Evolutionary conservation across 805 yeast genomes (phyloP).

Genomic region (Starmera pachycereana): DNA sequence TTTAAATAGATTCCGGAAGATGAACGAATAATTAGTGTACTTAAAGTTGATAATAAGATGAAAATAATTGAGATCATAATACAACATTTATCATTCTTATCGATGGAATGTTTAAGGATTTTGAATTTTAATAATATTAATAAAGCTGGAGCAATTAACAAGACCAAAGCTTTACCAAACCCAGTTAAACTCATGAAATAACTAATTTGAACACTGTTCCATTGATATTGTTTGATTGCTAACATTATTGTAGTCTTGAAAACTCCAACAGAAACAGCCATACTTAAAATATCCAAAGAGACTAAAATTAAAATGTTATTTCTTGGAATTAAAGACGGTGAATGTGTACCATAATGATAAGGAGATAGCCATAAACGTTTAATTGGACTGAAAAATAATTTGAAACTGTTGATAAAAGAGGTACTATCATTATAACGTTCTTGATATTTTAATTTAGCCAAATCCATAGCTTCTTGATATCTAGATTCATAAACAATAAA

Average conservation of each 20-base stretch:
- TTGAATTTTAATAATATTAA: constrained; percentile 1
- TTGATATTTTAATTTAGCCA: constrained; percentile 4
- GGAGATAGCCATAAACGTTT: constrained; percentile 12
- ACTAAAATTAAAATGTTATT: constrained; percentile 11
- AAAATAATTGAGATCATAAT: background rate
- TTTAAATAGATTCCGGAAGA: constrained; percentile 6
- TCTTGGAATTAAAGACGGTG: constrained; percentile 8
- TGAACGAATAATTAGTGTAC: background rate
- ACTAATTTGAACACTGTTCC: constrained; percentile 18
- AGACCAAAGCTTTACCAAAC: constrained; percentile 12
- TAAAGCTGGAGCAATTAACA: constrained; percentile 8
- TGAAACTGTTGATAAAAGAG: background rate
- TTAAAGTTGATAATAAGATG: constrained; percentile 1
- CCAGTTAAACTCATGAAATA: constrained; percentile 17
- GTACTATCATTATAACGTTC: background rate
- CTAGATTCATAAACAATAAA: constrained; percentile 8
- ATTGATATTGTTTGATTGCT: constrained; percentile 11
- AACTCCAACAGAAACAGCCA: constrained; percentile 16
- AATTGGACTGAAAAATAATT: constrained; percentile 10
- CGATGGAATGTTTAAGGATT: background rate
- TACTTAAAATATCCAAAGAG: constrained; percentile 11
- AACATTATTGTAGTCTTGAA: constrained; percentile 10
- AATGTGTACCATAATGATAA: constrained; percentile 1
- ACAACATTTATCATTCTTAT: background rate
- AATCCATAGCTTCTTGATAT: constrained; percentile 11